Conservation (phyloP, 2,329 filamentous ascomycete species). For the Coleophoma crateriformis region DNA sequence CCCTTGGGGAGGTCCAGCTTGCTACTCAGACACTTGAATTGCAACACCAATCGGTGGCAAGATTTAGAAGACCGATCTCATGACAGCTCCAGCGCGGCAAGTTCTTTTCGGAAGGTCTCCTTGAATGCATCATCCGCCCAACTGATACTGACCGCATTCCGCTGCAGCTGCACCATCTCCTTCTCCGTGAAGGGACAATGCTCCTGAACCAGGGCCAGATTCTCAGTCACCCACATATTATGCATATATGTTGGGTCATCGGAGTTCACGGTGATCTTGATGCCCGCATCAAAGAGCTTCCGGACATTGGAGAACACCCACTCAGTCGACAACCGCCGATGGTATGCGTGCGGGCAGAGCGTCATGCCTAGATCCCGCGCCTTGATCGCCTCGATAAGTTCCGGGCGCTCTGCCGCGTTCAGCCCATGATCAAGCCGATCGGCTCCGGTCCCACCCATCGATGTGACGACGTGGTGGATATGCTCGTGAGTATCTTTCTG, state of each 20-base stretch:
- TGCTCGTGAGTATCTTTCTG: constrained; percentile 66
- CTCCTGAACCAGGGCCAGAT: constrained; percentile 36
- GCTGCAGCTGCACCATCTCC: constrained; percentile 36
- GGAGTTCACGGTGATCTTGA: constrained; percentile 36
- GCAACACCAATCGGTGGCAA: no score
- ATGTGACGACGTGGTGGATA: constrained; percentile 38
- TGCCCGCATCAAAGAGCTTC: constrained; percentile 32
- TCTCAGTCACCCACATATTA: constrained; percentile 42
- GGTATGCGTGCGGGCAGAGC: constrained; percentile 68
- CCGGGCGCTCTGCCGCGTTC: constrained; percentile 46
- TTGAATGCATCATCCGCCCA: constrained; percentile 39
- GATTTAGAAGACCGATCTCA: no score
- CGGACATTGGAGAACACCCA: constrained; percentile 36
- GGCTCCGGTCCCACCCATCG: constrained; percentile 53
- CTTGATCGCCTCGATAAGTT: constrained; percentile 38
- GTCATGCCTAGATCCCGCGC: constrained; percentile 52
- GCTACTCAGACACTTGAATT: no score
- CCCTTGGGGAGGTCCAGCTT: no score
- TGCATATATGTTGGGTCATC: constrained; percentile 43
- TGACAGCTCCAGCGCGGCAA: constrained; percentile 9
- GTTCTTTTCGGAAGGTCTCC: constrained; percentile 16
- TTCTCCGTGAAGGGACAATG: constrained; percentile 33
- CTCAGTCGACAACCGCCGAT: constrained; percentile 37
- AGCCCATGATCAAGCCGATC: constrained; percentile 71
- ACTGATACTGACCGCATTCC: constrained; percentile 37